These are phyloP conservation scores for Eucalyptus camaldulensis DNA, from an alignment of 345 rosid genomes.

Conservation along the genomic window DNA sequence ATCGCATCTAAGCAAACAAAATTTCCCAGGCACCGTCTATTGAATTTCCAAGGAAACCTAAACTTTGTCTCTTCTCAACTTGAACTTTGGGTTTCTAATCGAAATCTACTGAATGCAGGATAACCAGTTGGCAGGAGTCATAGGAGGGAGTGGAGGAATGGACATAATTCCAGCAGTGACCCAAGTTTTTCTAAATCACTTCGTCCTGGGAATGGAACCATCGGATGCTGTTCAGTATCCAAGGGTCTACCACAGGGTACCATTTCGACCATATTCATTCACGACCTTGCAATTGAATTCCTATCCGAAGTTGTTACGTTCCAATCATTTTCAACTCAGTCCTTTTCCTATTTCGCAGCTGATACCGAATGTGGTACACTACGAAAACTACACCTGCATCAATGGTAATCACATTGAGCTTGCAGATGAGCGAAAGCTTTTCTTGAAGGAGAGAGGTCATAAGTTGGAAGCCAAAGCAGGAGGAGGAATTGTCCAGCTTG, in stretches of 20 bases:
- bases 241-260: conserved; percentile 71
- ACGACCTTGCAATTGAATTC: background rate
- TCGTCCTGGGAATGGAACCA: conserved; percentile 67
- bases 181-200: conserved; percentile 77
- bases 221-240: conserved; percentile 66
- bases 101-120: conserved; percentile 19
- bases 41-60: background rate
- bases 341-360: conserved; percentile 27
- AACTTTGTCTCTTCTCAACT: background rate
- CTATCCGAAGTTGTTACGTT: background rate
- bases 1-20: background rate
- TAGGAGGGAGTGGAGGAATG: conserved; percentile 90
- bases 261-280: background rate
- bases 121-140: conserved; percentile 50
- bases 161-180: conserved; percentile 69
- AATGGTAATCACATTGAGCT: conserved; percentile 73
- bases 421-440: conserved; percentile 29
- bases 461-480: conserved; percentile 21
- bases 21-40: background rate
- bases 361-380: conserved; percentile 52
- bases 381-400: conserved; percentile 66
- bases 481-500: conserved; percentile 72
- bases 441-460: conserved; percentile 50
- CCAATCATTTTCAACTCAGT: background rate
- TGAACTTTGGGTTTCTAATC: background rate